Percentiles rank a stretch among this genome's conserved stretches.
phyloP scores from a whole-genome alignment of 805 yeast genomes.

The Jamesozyma jinghongensis region DNA sequence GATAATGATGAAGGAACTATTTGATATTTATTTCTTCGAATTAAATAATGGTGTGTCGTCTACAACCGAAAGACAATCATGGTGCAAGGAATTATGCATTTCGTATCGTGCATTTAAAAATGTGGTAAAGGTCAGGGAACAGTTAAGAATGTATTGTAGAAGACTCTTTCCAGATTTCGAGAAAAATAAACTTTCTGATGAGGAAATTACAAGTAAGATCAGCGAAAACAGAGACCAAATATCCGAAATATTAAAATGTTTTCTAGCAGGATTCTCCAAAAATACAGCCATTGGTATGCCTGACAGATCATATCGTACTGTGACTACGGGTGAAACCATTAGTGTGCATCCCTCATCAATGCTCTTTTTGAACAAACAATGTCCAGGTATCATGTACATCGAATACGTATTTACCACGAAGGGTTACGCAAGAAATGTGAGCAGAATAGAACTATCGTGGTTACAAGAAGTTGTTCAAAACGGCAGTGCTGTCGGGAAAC shows the following conservation, averaged over 20 bases:
- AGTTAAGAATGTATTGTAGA: constrained; percentile 36
- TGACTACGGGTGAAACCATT: constrained; percentile 72
- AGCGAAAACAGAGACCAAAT: constrained; percentile 27
- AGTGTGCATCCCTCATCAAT: constrained; percentile 87
- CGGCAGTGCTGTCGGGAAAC: constrained; percentile 13
- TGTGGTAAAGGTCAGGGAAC: constrained; percentile 66
- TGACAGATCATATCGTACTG: constrained; percentile 84
- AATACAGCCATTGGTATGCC: constrained; percentile 94
- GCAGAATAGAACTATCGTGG: constrained; percentile 76
- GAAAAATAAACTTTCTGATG: constrained; percentile 2
- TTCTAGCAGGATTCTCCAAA: constrained; percentile 71
- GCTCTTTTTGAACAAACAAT: constrained; percentile 61
- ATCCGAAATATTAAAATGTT: constrained; percentile 59
- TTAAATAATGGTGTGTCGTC: constrained; percentile 16
- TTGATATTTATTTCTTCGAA: constrained; percentile 39
- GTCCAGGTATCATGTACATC: constrained; percentile 86
- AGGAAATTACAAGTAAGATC: constrained; percentile 7
- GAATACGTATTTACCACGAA: constrained; percentile 90
- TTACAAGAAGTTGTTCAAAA: constrained; percentile 57
- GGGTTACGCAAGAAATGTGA: constrained; percentile 87
- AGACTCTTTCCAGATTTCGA: constrained; percentile 8
- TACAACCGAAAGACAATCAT: constrained; percentile 53
- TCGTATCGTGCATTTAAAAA: constrained; percentile 74
- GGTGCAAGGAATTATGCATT: constrained; percentile 77
- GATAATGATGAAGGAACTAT: constrained; percentile 69